phyloP scores from a whole-genome alignment of 176 grass and related monocot species.

The Aechmea fasciata region DNA sequence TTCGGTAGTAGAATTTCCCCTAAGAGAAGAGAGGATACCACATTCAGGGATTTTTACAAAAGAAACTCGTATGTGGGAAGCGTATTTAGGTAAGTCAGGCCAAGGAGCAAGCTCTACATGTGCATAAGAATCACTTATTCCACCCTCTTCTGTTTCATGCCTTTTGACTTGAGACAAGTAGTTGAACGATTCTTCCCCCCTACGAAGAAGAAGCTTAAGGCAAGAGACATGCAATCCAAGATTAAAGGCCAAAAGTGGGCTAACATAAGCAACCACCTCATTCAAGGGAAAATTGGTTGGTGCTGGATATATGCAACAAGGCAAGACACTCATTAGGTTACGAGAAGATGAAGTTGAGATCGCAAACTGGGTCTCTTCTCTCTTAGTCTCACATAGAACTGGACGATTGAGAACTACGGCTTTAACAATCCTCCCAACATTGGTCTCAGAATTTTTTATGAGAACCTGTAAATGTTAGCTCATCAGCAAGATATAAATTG shows the following conservation, averaged over 20 bases:
- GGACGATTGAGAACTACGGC: conserved; percentile 49
- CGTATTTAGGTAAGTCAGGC: conserved; percentile 59
- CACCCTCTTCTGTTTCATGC: conserved; percentile 1
- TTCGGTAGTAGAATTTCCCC: conserved; percentile 46
- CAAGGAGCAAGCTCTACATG: conserved; percentile 66
- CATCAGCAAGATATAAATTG: conserved; percentile 1
- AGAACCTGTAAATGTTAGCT: conserved; percentile 50
- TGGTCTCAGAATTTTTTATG: conserved; percentile 76
- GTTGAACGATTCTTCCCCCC: conserved; percentile 39
- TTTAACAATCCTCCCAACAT: conserved; percentile 71
- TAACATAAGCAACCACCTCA: conserved; percentile 55
- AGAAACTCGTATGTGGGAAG: conserved; percentile 72
- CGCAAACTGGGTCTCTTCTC: conserved; percentile 13
- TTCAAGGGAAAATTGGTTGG: conserved; percentile 8
- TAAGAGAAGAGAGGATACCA: conserved; percentile 69
- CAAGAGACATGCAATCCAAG: conserved; percentile 70
- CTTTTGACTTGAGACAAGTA: conserved; percentile 33
- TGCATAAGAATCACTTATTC: conserved; percentile 28
- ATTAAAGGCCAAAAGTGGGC: conserved; percentile 91
- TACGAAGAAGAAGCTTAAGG: conserved; percentile 54
- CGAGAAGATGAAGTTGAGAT: conserved; percentile 16
- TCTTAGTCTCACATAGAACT: conserved; percentile 9
- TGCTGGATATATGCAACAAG: conserved; percentile 33
- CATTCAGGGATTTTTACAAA: conserved; percentile 88
- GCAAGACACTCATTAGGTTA: conserved; percentile 50